Percentiles rank a stretch among this genome's conserved stretches.
Evolutionary conservation across 2,329 filamentous ascomycete species (phyloP).

Genomic region (Triangularia verruculosa): DNA sequence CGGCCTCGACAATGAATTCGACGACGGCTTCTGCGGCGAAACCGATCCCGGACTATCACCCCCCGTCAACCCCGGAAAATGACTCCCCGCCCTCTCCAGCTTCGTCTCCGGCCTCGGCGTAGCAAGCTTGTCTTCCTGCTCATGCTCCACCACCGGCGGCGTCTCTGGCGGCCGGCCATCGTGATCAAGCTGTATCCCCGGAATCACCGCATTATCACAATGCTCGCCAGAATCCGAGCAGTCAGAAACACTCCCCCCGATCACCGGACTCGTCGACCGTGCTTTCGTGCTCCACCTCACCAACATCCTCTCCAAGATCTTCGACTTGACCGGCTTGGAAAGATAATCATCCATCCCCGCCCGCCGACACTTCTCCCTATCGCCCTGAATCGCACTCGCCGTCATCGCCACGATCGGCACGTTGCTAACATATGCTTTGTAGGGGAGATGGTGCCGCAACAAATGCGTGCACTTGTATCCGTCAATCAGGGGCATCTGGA

Average conservation of each 20-base stretch:
- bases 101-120: conserved; percentile 2
- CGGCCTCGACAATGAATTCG: background rate
- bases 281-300: conserved; percentile 29
- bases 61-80: conserved; percentile 16
- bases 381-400: conserved; percentile 54
- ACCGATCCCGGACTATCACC: background rate
- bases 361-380: conserved; percentile 50
- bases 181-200: conserved; percentile 16
- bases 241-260: conserved; percentile 12
- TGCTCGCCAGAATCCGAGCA: conserved; percentile 28
- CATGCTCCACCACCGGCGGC: background rate
- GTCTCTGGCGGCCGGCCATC: background rate
- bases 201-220: conserved; percentile 26
- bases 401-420: conserved; percentile 57
- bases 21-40: background rate
- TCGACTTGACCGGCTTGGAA: conserved; percentile 52
- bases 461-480: conserved; percentile 75
- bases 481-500: conserved; percentile 74
- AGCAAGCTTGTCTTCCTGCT: conserved; percentile 4
- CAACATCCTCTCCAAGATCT: conserved; percentile 43
- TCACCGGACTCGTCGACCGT: conserved; percentile 7
- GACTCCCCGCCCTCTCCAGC: background rate
- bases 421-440: conserved; percentile 55
- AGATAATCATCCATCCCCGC: conserved; percentile 57
- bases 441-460: conserved; percentile 65